These are phyloP conservation scores for Quillaja saponaria DNA, from an alignment of 306 rosid species.

Conservation along the genomic window DNA sequence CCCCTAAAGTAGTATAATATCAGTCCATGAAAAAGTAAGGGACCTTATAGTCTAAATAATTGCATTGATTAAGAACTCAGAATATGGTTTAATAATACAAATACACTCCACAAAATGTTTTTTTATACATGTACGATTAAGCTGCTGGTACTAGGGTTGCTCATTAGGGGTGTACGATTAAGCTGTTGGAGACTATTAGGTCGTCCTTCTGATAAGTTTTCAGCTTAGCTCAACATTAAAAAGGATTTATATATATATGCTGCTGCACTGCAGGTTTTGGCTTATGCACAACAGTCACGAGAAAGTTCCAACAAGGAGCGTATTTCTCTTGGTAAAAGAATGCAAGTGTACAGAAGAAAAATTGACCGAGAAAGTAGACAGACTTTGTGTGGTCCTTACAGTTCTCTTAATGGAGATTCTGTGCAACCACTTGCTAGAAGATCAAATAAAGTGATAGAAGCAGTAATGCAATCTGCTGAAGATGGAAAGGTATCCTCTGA, in stretches of 20 bases:
- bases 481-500: conserved; percentile 63
- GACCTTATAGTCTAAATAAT: no score
- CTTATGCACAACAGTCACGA: conserved; percentile 60
- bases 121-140: no score
- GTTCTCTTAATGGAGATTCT: conserved; percentile 47
- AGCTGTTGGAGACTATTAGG: background rate
- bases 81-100: no score
- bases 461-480: conserved; percentile 67
- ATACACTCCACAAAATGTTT: no score
- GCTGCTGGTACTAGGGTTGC: no score
- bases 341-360: conserved; percentile 65
- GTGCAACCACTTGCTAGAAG: conserved; percentile 52
- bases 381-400: conserved; percentile 48
- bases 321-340: conserved; percentile 56
- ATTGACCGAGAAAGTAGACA: conserved; percentile 56
- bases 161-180: no score
- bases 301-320: conserved; percentile 64
- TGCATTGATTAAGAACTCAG: no score
- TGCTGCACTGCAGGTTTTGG: conserved; percentile 57
- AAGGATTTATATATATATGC: conserved; percentile 27
- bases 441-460: conserved; percentile 63
- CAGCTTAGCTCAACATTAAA: background rate
- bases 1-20: no score
- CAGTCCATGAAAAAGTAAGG: no score
- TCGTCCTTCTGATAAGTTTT: background rate